phyloP scores from a whole-genome alignment of 2,329 filamentous ascomycete species.

The Phyllosticta citribraziliensis region DNA sequence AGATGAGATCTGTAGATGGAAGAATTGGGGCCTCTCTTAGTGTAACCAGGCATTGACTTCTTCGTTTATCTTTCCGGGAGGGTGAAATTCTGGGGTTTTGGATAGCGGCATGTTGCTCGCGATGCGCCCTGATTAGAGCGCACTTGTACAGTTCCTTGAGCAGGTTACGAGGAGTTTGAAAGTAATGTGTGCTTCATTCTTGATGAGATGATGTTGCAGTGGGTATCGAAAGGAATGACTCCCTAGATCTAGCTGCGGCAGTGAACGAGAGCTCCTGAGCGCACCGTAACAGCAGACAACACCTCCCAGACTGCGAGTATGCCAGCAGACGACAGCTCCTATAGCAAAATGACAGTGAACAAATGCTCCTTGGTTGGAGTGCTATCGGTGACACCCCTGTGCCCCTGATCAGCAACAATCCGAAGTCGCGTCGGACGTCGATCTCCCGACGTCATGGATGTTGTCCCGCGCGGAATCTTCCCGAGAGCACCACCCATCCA shows the following conservation, averaged over 20 bases:
- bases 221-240: too few relatives aligned
- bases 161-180: not conserved
- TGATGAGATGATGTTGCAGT: not conserved
- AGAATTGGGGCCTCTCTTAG: not conserved
- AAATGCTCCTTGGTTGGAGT: not conserved
- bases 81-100: not conserved
- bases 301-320: too few relatives aligned
- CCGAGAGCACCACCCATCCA: not conserved
- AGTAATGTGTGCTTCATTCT: not conserved
- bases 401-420: not conserved
- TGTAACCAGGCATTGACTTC: not conserved
- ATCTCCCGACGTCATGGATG: slow-evolving; percentile 5
- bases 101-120: not conserved
- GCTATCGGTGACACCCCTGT: not conserved
- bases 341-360: too few relatives aligned
- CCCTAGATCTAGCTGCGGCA: too few relatives aligned
- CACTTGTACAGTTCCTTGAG: not conserved
- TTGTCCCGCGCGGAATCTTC: not conserved
- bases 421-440: not conserved
- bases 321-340: too few relatives aligned
- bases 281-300: too few relatives aligned
- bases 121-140: not conserved
- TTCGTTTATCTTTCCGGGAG: not conserved
- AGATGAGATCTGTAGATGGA: not conserved
- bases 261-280: too few relatives aligned